Base-by-base conservation (phyloP, 1,139 yeast species). In the Nakaseomyces sp. region DNA sequence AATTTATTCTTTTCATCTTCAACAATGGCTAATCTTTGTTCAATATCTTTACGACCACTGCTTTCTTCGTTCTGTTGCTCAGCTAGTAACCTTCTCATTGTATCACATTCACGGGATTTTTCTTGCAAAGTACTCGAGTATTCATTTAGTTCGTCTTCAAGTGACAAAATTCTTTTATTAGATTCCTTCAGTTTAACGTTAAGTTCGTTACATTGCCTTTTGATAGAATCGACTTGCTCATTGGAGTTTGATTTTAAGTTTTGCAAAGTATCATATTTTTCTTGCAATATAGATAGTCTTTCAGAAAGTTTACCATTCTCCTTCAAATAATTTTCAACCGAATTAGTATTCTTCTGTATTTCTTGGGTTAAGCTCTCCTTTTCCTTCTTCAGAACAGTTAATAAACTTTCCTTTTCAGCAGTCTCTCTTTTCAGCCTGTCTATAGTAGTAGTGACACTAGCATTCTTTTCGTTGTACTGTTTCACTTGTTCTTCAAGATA, bases 81-180 rank as follows among this genome's bases (percentile, higher is more conserved):
- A 39, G 77, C 63, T 20, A 87, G 60, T 32, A 87, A 63, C 48
- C 86, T 69, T 51, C 94, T 73, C 65, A 87, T 74, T 0, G 87
- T 79, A 3, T 80, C 70, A 0, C 88, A 72, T 63, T 91, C 97
- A 41, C 89, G 71, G 0, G 82, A 77, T 50, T 95, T 75, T 52
- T 88, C 96, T 55, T 81, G 91, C 7, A 89, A 65, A 61, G 79
- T 71, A 37, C 76, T 73, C 48, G 87, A 75, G 4, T 85, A 70
- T 47, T 89, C 97, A 8, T 75, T 69, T 13, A 89, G 64, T 55
- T 89, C 96, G 47, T 87, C 95, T 53, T 85, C 89, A 41, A 89
- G 63, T 2, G 78, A 73, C 47, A 85, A 91, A 24, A 76, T 69
- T 50, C 76, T 73, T 44, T 70, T 69, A 28, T 72, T 71, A 3